Conservation (phyloP, 768 basidiomycete species). For the Tylopilus sp. region DNA sequence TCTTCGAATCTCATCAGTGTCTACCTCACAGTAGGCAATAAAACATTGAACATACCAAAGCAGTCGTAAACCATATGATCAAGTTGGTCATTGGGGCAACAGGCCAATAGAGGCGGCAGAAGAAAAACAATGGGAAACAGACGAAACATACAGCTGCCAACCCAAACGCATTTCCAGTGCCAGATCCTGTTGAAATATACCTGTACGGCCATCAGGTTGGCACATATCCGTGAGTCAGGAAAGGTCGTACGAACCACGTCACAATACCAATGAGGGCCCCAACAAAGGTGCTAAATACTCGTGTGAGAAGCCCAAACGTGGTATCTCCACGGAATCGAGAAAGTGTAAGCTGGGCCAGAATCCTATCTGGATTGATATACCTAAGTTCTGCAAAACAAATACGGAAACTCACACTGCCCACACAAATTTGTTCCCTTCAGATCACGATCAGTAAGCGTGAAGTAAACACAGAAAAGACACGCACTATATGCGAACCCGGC, state of each 20-base stretch:
- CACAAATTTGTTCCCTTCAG: constrained; percentile 55
- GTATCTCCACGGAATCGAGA: constrained; percentile 77
- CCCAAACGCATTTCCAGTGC: constrained; percentile 62
- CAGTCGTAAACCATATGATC: constrained; percentile 61
- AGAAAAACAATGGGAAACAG: constrained; percentile 71
- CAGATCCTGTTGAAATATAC: constrained; percentile 67
- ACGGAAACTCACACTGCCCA: constrained; percentile 60
- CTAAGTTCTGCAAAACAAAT: background rate
- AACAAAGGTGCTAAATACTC: constrained; percentile 61
- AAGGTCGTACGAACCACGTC: constrained; percentile 53
- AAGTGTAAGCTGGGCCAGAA: constrained; percentile 74
- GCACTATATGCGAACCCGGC: constrained; percentile 58
- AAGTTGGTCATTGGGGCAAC: constrained; percentile 67
- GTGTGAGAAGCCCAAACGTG: constrained; percentile 56
- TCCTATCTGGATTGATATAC: constrained; percentile 34
- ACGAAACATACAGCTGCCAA: constrained; percentile 65
- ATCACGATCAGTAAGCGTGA: constrained; percentile 3
- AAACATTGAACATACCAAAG: constrained; percentile 46
- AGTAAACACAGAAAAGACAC: constrained; percentile 21
- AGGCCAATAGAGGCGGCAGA: constrained; percentile 67
- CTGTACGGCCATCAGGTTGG: constrained; percentile 30
- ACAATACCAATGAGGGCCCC: constrained; percentile 61
- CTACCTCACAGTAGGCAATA: background rate
- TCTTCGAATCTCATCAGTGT: constrained; percentile 34
- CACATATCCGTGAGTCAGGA: too few species aligned